Percentiles rank a stretch among this genome's conserved stretches.
Evolutionary conservation across 148 eudicot genomes (phyloP).

Genomic region (Pharnaceum exiguum): DNA sequence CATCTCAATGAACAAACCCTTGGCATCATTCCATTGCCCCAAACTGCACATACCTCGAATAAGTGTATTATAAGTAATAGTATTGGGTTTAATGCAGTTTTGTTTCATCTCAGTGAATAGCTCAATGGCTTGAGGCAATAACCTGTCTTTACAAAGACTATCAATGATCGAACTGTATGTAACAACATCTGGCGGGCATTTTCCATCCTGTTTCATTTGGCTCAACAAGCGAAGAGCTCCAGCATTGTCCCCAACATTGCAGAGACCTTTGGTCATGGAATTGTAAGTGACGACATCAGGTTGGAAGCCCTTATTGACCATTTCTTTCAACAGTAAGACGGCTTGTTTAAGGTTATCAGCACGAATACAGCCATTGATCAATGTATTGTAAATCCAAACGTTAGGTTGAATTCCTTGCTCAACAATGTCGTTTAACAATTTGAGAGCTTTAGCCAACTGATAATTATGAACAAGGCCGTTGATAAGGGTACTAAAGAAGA

Average conservation of each 20-base stretch:
- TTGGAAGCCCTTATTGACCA: constrained; percentile 6
- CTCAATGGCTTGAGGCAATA: neutral
- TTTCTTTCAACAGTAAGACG: neutral
- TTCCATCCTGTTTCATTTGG: constrained; percentile 2
- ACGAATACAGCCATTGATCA: constrained; percentile 2
- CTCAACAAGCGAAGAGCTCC: constrained; percentile 9
- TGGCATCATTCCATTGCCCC: constrained; percentile 10
- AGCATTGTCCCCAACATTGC: neutral
- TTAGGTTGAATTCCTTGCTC: too few species aligned
- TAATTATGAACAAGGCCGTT: neutral
- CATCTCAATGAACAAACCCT: constrained; percentile 2
- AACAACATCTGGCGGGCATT: neutral
- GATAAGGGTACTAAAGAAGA: neutral
- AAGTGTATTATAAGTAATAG: constrained; percentile 10
- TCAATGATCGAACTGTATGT: constrained; percentile 16
- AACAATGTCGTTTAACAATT: too few species aligned
- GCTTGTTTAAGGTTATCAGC: neutral
- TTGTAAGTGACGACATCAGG: neutral
- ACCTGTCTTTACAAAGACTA: constrained; percentile 12
- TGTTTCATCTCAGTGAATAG: constrained; percentile 12
- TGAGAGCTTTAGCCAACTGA: neutral
- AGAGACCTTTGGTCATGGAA: neutral
- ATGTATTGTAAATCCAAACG: too few species aligned
- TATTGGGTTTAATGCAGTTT: constrained; percentile 3
- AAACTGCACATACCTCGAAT: constrained; percentile 12